A percentile compares a stretch with the other conserved stretches of the same genome.
phyloP scores from a whole-genome alignment of 148 eudicot species.

The Rhododendron mucronatum region DNA sequence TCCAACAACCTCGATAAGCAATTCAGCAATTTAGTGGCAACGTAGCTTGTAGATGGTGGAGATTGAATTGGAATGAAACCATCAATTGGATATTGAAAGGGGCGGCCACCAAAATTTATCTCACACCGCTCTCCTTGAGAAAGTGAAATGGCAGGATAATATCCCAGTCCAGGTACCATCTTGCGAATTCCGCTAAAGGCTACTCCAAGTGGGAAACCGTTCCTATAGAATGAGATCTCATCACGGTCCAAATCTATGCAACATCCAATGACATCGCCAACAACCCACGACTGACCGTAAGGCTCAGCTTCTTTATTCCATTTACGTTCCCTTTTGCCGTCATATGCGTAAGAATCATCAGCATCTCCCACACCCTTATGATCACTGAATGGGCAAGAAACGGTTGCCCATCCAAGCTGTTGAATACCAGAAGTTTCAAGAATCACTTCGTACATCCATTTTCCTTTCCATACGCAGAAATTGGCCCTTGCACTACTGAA shows the following conservation, averaged over 20 bases:
- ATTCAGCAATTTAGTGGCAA: constrained; percentile 50
- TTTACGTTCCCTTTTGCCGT: constrained; percentile 83
- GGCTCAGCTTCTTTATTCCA: constrained; percentile 75
- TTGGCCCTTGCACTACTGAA: constrained; percentile 92
- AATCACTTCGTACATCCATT: constrained; percentile 97
- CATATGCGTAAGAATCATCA: constrained; percentile 94
- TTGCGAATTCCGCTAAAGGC: constrained; percentile 79
- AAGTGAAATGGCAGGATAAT: constrained; percentile 89
- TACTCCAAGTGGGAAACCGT: constrained; percentile 78
- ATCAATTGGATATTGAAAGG: constrained; percentile 72
- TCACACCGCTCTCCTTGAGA: constrained; percentile 92
- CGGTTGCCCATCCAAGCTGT: constrained; percentile 94
- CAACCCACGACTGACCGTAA: constrained; percentile 91
- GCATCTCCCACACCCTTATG: constrained; percentile 96
- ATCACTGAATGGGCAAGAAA: constrained; percentile 83
- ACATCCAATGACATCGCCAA: constrained; percentile 93
- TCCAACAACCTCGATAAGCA: constrained; percentile 71
- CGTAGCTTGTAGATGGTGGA: constrained; percentile 43
- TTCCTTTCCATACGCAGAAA: constrained; percentile 92
- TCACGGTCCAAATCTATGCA: constrained; percentile 81
- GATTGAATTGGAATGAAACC: constrained; percentile 73
- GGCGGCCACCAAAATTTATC: constrained; percentile 81
- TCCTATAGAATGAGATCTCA: constrained; percentile 61
- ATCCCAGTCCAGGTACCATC: constrained; percentile 75
- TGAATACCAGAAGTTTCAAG: constrained; percentile 87